Base-by-base conservation (phyloP, 164 flowering plant species). In the Vitis riparia region DNA sequence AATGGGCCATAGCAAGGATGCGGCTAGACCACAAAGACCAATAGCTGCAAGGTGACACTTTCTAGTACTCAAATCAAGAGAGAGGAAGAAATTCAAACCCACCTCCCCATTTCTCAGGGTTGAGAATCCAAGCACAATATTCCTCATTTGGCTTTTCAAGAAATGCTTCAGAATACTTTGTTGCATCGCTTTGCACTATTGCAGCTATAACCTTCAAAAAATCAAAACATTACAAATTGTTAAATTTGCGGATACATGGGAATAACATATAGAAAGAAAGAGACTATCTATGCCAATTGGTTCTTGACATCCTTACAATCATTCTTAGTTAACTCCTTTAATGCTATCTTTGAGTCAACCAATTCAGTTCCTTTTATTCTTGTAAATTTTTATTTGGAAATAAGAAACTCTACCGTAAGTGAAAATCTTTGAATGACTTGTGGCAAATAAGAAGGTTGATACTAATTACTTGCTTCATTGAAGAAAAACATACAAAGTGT, bases 41-140 rank as follows among this genome's bases (percentile, higher is more conserved):
- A 17, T 3, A n/a, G 27, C 2, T 62, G 23, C 11, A 62, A 62
- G 65, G 49, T 37, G 23, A 44, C 7, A 47, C 13, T 2, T 30
- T 9, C 19, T 10, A 47, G 44, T 2, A 37, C 44, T 37, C 44
- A 37, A 37, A 51, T 58, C 11, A 52, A 15, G 56, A 11, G 56
- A 37, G 32, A 59, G 49, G 51, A 62, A 60, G n/a, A 9, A 59
- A 62, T 59, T 55, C 51, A 4, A 58, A 72, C 74, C 9, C 17
- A 93, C 99, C 98, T 92, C 99, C 99, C 98, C 99, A 95, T 70
- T 91, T 95, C 70, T 95, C 96, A 13, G 98, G 66, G 69, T 90
- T 75, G 16, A 87, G 91, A 81, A 95, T 95, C 99, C 99, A 95
- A 51, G 87, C 71, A 84, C 96, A 93, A 63, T 95, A 95, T 68